Conservation (phyloP, 192 early-diverging fungal genomes). For the Entophlyctis luteolus region DNA sequence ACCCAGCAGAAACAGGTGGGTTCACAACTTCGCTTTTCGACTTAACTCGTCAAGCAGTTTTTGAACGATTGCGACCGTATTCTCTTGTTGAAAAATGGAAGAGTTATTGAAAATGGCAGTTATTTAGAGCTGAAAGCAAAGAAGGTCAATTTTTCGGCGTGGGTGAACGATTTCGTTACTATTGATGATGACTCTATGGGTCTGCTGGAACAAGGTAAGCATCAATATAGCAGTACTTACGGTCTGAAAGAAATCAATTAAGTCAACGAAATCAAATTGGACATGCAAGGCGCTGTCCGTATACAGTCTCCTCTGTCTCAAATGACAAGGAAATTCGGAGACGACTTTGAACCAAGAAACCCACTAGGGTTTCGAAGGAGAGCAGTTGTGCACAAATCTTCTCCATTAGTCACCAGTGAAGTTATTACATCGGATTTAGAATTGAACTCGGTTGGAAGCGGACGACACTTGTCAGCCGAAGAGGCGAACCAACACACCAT, state of each 20-base stretch:
- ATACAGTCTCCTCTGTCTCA: constrained; percentile 1
- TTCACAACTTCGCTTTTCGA: no score
- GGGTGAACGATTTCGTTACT: constrained; percentile 58
- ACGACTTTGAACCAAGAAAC: not conserved
- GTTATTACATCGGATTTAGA: constrained; percentile 26
- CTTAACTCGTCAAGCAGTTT: constrained; percentile 45
- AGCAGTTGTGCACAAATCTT: constrained; percentile 21
- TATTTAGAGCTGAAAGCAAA: constrained; percentile 58
- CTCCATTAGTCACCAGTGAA: constrained; percentile 36
- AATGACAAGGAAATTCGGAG: not conserved
- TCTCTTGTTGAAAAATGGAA: constrained; percentile 65
- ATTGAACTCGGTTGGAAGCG: not conserved
- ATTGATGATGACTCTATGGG: constrained; percentile 53
- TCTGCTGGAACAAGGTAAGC: constrained; percentile 33
- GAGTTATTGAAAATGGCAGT: constrained; percentile 54
- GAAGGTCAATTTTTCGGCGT: constrained; percentile 62
- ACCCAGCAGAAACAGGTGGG: constrained; percentile 61
- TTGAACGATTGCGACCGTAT: constrained; percentile 54
- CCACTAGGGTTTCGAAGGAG: constrained; percentile 6
- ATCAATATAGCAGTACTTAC: no score
- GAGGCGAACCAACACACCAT: constrained; percentile 45
- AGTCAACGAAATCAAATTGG: constrained; percentile 41
- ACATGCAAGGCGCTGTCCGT: constrained; percentile 4
- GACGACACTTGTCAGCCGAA: not conserved
- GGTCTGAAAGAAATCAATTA: not conserved